phyloP scores from a whole-genome alignment of 805 yeast species.

The Candida silvicultrix region DNA sequence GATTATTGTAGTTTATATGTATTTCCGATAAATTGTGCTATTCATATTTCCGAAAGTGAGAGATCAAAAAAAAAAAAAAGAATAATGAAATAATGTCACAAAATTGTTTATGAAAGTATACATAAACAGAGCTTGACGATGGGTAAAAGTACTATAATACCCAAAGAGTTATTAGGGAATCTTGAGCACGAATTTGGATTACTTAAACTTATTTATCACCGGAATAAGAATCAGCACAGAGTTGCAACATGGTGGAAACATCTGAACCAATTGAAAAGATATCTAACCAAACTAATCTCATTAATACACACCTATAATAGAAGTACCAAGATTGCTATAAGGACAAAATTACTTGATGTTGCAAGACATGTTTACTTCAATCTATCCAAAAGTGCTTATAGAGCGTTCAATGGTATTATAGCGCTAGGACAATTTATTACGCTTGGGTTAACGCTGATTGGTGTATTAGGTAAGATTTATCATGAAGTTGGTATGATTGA shows the following conservation, averaged over 20 bases:
- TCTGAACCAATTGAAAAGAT: conserved; percentile 56
- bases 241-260: conserved; percentile 73
- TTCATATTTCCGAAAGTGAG: not conserved
- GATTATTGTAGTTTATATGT: not conserved
- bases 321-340: not conserved
- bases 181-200: conserved; percentile 47
- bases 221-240: conserved; percentile 74
- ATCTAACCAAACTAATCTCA: conserved; percentile 34
- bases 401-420: conserved; percentile 59
- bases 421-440: conserved; percentile 73
- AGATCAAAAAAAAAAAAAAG: not conserved
- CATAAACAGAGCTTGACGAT: not conserved
- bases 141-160: not conserved
- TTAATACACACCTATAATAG: conserved; percentile 6
- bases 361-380: conserved; percentile 27
- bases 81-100: not conserved
- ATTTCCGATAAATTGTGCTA: too few relatives aligned
- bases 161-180: conserved; percentile 3
- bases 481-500: conserved; percentile 9
- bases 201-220: conserved; percentile 57
- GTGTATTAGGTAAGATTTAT: conserved; percentile 41
- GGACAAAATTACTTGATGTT: conserved; percentile 12
- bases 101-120: not conserved
- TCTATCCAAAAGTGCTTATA: conserved; percentile 42
- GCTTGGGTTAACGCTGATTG: conserved; percentile 66